A percentile compares a stretch with the other conserved stretches of the same genome.
Conservation (phyloP, 768 basidiomycete species). For the Agaricus sinodeliciosus region DNA sequence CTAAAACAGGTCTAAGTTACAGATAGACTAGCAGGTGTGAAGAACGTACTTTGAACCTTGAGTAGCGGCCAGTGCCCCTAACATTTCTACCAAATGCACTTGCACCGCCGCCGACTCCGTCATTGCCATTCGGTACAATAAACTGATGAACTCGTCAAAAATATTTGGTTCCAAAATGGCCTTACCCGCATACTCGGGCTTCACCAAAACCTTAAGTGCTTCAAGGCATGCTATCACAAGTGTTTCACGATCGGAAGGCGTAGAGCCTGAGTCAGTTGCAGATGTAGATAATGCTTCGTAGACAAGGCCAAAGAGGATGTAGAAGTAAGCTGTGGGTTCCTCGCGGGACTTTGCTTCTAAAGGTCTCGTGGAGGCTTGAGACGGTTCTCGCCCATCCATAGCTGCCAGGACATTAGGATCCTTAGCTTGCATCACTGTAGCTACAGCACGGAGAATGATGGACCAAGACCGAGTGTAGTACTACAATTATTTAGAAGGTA, state of each 20-base stretch:
- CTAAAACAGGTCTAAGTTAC: slow-evolving; percentile 8
- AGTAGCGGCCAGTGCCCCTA: slow-evolving; percentile 49
- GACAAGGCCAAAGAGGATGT: slow-evolving; percentile 86
- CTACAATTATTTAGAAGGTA: slow-evolving; percentile 31
- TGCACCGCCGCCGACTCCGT: slow-evolving; percentile 74
- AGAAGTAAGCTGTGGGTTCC: slow-evolving; percentile 72
- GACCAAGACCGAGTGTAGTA: slow-evolving; percentile 85
- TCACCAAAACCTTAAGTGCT: slow-evolving; percentile 75
- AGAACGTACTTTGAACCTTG: slow-evolving; percentile 21
- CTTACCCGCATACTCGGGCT: slow-evolving; percentile 72
- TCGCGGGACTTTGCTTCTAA: slow-evolving; percentile 38
- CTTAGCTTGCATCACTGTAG: slow-evolving; percentile 64
- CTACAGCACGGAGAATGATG: slow-evolving; percentile 79
- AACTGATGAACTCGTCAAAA: slow-evolving; percentile 84
- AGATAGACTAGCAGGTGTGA: not conserved
- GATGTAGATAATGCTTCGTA: slow-evolving; percentile 78
- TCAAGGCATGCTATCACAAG: slow-evolving; percentile 60
- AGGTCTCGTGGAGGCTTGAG: slow-evolving; percentile 17
- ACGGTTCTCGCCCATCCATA: slow-evolving; percentile 66
- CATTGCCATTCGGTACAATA: slow-evolving; percentile 88
- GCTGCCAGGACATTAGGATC: slow-evolving; percentile 70
- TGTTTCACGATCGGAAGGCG: slow-evolving; percentile 33
- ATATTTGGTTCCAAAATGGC: slow-evolving; percentile 75
- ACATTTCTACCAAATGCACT: slow-evolving; percentile 62
- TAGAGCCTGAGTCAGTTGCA: slow-evolving; percentile 48